These are phyloP conservation scores for Aspergillus quadricinctus DNA, from an alignment of 2,329 filamentous ascomycete genomes.

Conservation along the genomic window DNA sequence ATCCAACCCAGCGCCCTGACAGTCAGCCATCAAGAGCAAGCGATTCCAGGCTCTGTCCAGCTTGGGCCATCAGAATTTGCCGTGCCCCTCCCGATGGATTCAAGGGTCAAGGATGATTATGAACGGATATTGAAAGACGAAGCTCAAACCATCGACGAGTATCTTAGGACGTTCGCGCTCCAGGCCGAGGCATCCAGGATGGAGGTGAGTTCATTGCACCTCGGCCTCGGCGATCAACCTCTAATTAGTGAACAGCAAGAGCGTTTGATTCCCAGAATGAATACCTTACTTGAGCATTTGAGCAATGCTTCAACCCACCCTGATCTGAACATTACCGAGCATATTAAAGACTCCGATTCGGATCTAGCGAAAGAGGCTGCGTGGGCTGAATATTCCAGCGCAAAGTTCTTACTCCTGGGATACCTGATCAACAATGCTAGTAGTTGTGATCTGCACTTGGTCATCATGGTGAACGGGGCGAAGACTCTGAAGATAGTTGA, in stretches of 20 bases:
- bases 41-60: constrained; percentile 28
- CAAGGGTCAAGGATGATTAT: constrained; percentile 41
- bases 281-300: constrained; percentile 32
- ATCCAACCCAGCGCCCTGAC: constrained; percentile 37
- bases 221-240: background rate
- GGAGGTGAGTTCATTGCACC: constrained; percentile 22
- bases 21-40: constrained; percentile 22
- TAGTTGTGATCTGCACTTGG: constrained; percentile 34
- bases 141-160: constrained; percentile 26
- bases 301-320: constrained; percentile 43
- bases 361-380: constrained; percentile 36
- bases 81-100: constrained; percentile 41
- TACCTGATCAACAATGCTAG: constrained; percentile 36
- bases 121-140: constrained; percentile 29
- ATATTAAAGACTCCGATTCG: constrained; percentile 30
- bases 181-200: constrained; percentile 7
- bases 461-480: constrained; percentile 35
- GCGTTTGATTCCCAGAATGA: constrained; percentile 27
- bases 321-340: constrained; percentile 40
- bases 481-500: constrained; percentile 37
- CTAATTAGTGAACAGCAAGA: constrained; percentile 23
- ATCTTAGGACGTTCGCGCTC: constrained; percentile 20
- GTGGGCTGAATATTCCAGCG: constrained; percentile 46
- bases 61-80: constrained; percentile 40
- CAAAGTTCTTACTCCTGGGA: constrained; percentile 44